Percentiles rank a stretch among this genome's conserved stretches.
Conservation (phyloP, 2,329 filamentous ascomycete species). For the Ophiostoma fasciatum region DNA sequence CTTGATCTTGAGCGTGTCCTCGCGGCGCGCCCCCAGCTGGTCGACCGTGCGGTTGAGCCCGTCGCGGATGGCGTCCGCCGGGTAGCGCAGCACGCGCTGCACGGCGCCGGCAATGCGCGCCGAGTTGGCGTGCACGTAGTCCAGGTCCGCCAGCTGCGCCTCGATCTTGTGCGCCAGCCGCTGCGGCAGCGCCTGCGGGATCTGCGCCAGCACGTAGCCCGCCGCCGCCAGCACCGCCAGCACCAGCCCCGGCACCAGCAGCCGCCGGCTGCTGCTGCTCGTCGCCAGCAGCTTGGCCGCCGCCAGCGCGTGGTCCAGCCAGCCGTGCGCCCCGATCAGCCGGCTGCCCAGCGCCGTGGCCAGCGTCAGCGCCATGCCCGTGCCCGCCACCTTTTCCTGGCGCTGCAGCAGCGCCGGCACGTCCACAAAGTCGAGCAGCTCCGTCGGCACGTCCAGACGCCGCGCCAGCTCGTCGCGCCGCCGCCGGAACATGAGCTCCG, state of each 20-base stretch:
- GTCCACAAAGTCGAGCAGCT: conserved; percentile 90
- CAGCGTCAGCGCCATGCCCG: conserved; percentile 86
- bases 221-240: conserved; percentile 59
- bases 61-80: conserved; percentile 72
- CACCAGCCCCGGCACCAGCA: conserved; percentile 69
- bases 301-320: conserved; percentile 76
- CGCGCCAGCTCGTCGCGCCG: conserved; percentile 68
- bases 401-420: conserved; percentile 65
- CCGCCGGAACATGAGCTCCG: conserved; percentile 87
- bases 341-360: conserved; percentile 73
- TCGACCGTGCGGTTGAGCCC: conserved; percentile 76
- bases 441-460: conserved; percentile 75
- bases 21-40: conserved; percentile 60
- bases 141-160: conserved; percentile 61
- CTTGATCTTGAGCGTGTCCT: conserved; percentile 70
- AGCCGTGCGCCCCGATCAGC: conserved; percentile 68
- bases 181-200: conserved; percentile 76
- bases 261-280: conserved; percentile 61
- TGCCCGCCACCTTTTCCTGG: conserved; percentile 89
- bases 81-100: conserved; percentile 75
- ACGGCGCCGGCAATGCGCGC: conserved; percentile 72
- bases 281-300: conserved; percentile 59
- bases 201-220: conserved; percentile 71
- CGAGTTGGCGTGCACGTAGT: conserved; percentile 86
- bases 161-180: conserved; percentile 78